Percentiles rank a stretch among this genome's conserved stretches.
Conservation (phyloP, 139 green algal species). For the Spirogloea muscicola region DNA sequence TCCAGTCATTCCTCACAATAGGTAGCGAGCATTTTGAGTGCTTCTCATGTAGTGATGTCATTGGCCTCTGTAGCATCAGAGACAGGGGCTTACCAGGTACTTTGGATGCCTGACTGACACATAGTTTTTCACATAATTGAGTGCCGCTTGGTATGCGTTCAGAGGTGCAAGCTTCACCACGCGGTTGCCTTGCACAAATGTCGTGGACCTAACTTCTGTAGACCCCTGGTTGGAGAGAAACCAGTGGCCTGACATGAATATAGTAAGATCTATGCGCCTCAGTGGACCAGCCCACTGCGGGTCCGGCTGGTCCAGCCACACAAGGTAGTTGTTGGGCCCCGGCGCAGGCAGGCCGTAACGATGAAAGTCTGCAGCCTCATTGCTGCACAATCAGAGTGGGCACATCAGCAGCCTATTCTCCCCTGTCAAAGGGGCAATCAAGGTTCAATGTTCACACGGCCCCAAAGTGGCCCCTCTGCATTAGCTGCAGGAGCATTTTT, state of each 20-base stretch:
- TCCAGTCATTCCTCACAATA: not conserved
- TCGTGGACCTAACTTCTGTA: not conserved
- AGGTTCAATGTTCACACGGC: no score
- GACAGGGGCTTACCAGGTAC: no score
- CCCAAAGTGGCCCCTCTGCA: no score
- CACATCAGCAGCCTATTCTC: no score
- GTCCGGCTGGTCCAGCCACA: constrained; percentile 5
- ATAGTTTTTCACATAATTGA: no score
- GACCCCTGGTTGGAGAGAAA: not conserved
- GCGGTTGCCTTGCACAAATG: not conserved
- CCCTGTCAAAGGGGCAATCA: no score
- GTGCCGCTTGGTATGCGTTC: not conserved
- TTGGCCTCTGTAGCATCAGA: no score
- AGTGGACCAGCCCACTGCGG: not conserved
- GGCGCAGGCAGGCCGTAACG: constrained; percentile 1
- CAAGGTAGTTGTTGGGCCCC: not conserved
- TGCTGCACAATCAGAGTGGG: no score
- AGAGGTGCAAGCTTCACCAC: not conserved
- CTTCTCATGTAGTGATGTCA: no score
- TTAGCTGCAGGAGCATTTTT: no score
- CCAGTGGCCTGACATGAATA: constrained; percentile 15
- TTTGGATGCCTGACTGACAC: no score
- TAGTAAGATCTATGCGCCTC: not conserved
- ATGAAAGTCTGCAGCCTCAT: not conserved
- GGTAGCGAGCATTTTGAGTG: no score